Base-by-base conservation (phyloP, 73 alveolate genomes). In the Paramecium pentaurelia region DNA sequence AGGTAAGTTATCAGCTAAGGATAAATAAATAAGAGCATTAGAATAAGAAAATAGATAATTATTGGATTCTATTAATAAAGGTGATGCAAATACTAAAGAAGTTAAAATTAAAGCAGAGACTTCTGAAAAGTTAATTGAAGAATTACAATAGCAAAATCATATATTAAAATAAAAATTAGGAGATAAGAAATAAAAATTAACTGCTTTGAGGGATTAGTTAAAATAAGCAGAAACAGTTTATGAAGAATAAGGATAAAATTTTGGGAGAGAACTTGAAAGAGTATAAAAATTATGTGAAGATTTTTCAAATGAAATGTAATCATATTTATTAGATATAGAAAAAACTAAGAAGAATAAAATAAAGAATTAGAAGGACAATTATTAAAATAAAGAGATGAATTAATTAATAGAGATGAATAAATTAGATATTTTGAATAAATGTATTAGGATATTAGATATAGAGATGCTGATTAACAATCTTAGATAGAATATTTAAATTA, bases 281-380 rank as follows among this genome's bases (percentile, higher is more conserved):
- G 91, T 80, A 11, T 80, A 80, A 80, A 80, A 42, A 80, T 36
- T 44, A 22, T 80, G 91, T 18, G 91, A 80, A 49, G 91, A 80
- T 47, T 80, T 80, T 47, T 80, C 91, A 80, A 45, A 28, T 42
- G 91, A 80, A 80, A 80, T 80, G 91, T 80, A 80, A 80, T 40
- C 27, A 45, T 14, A 11, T 37, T 75, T 16, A 36, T 37, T 37
- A 3, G 2, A 40, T 0, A 2, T 80, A 80, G 91, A 25, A 80
- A 80, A 80, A 80, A 80, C n/a, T 12, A 80, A 44, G 91, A 80
- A 44, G 28, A 20, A 10, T 14, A 45, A 45, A 80, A 80, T 27
- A 80, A 47, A 12, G 75, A 44, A 8, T 36, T 44, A 14, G 91
- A 80, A 14, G 32, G 8, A 45, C 58, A 80, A 80, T 14, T 80